Base-by-base conservation (phyloP, 2,329 filamentous ascomycete species). In the Knoxdaviesia proteae region DNA sequence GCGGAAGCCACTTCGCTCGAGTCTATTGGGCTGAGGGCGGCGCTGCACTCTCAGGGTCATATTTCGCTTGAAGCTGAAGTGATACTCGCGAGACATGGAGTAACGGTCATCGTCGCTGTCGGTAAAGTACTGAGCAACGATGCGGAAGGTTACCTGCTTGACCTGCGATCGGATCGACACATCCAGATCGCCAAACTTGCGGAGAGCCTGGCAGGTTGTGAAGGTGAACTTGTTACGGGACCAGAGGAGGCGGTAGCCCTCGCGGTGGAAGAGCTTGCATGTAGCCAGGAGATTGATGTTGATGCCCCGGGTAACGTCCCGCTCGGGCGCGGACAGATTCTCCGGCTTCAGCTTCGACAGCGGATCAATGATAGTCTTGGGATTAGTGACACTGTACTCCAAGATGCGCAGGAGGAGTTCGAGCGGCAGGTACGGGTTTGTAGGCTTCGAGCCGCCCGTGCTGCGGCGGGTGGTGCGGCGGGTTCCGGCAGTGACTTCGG, bases 111-210 rank as follows among this genome's bases (percentile, higher is more conserved):
- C 57, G 38, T 66, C 54, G 47, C 58, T 61, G 40, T 74, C 68
- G 44, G 72, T 68, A 46, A 70, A 74, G 51, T 69, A 74, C 42
- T 59, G 61, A 7, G 68, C 69, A 45, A 73, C 64, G 49, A 74
- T 56, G 37, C 70, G 67, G 36, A 74, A 55, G 32, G 58, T 71
- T 49, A 69, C 53, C 44, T 63, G 56, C 30, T 58, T 58, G 43
- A 74, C 60, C 7, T 56, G 52, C 33, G 59, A 52, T 10, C 70
- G 65, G 44, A 61, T 61, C 5, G 53, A 45, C 7, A 59, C 45
- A 38, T 59, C 55, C 34, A 73, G 53, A 32, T 67, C 63, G 40
- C 59, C 55, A 48, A 74, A 71, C 40, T 63, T 60, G 36, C 60
- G 61, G 5, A 74, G 54, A 3, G 67, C 59, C 35, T 63, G 58